phyloP scores from a whole-genome alignment of 768 basidiomycete genomes.

The Mycena venus region DNA sequence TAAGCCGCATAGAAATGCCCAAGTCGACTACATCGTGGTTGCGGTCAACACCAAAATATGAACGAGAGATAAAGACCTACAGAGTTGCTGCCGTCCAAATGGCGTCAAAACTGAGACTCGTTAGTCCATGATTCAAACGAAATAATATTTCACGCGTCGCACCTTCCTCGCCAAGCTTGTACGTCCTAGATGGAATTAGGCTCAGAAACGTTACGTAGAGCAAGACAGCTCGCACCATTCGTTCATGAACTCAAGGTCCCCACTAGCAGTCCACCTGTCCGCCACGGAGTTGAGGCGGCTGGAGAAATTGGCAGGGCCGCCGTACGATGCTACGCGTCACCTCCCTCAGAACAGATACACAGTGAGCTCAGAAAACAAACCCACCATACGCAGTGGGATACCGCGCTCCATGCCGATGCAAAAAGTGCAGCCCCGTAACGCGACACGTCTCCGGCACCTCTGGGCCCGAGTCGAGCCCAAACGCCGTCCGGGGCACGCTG shows the following conservation, averaged over 20 bases:
- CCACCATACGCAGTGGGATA: conserved; percentile 77
- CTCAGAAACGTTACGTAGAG: too few relatives aligned
- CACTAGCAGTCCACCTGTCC: conserved; percentile 73
- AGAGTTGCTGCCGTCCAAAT: conserved; percentile 90
- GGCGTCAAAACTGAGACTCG: conserved; percentile 78
- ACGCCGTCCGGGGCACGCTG: conserved; percentile 72
- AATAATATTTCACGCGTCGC: too few relatives aligned
- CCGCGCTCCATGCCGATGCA: conserved; percentile 87
- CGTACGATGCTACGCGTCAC: conserved; percentile 64
- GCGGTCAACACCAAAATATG: neutral
- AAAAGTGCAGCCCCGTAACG: conserved; percentile 80
- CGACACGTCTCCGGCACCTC: conserved; percentile 78
- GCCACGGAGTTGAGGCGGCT: conserved; percentile 67
- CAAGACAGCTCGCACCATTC: too few relatives aligned
- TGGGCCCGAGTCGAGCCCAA: conserved; percentile 81
- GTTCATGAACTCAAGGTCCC: conserved; percentile 82
- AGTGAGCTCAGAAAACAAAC: conserved; percentile 38
- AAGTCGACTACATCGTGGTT: conserved; percentile 62
- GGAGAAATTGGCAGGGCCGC: conserved; percentile 72
- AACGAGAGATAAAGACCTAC: conserved; percentile 52
- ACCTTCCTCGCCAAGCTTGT: conserved; percentile 92
- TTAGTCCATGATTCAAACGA: too few relatives aligned
- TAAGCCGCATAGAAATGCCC: conserved; percentile 78
- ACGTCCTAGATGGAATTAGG: conserved; percentile 81
- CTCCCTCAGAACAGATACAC: too few relatives aligned